These are phyloP conservation scores for Erysimum cheiranthoides DNA, from an alignment of 345 rosid species.

Conservation along the genomic window DNA sequence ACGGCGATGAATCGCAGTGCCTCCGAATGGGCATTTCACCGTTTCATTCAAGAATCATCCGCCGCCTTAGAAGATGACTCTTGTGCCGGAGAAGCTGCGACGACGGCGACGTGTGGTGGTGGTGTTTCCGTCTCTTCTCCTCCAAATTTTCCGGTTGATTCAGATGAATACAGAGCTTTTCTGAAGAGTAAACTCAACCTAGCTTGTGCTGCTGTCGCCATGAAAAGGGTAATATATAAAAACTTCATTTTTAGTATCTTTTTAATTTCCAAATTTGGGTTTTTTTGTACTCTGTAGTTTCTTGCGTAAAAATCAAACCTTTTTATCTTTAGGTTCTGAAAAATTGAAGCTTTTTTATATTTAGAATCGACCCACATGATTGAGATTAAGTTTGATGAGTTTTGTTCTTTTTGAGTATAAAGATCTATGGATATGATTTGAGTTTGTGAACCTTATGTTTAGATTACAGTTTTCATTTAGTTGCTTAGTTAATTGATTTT, in stretches of 20 bases:
- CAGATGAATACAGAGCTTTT: constrained; percentile 58
- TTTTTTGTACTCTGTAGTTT: background rate
- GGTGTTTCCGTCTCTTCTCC: constrained; percentile 31
- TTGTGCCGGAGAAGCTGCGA: constrained; percentile 36
- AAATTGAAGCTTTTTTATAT: too few relatives aligned
- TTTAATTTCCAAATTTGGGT: background rate
- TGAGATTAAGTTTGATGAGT: background rate
- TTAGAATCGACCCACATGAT: background rate
- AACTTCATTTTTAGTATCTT: background rate
- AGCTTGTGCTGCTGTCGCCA: constrained; percentile 85
- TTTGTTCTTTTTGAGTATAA: background rate
- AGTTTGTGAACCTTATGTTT: background rate
- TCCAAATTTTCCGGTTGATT: constrained; percentile 46
- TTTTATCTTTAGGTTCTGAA: background rate
- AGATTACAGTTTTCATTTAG: background rate
- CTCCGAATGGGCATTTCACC: constrained; percentile 86
- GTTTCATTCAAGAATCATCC: constrained; percentile 61
- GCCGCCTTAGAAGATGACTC: constrained; percentile 22
- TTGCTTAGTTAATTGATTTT: background rate
- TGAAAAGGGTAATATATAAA: constrained; percentile 55
- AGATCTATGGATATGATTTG: background rate
- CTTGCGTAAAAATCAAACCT: background rate
- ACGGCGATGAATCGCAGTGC: constrained; percentile 61
- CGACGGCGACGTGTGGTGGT: constrained; percentile 42
- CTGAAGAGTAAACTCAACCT: constrained; percentile 72